Percentiles rank a stretch among this genome's conserved stretches.
These are phyloP conservation scores for Salix suchowensis DNA, from an alignment of 345 rosid genomes.

Conservation along the genomic window DNA sequence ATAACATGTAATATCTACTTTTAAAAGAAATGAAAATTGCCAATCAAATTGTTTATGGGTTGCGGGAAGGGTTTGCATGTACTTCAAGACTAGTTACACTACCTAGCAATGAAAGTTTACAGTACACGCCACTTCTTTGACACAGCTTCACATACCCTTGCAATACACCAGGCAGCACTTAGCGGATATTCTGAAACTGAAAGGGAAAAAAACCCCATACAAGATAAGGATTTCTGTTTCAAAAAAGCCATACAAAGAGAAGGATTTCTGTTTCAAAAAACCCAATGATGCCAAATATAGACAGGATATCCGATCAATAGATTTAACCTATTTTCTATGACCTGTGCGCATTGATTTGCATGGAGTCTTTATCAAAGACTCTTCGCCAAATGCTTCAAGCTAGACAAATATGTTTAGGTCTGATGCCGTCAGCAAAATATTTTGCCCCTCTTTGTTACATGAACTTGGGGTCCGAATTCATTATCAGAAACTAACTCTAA, in stretches of 20 bases:
- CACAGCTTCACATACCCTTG: slow-evolving; percentile 65
- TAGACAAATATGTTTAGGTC: background rate
- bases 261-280: background rate
- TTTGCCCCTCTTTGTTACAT: background rate
- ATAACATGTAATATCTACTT: background rate
- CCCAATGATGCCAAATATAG: background rate
- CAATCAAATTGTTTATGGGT: background rate
- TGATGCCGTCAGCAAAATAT: background rate
- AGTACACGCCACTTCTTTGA: slow-evolving; percentile 13
- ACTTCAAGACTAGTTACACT: background rate
- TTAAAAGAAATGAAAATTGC: background rate
- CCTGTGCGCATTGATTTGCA: too few species aligned
- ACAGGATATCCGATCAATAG: background rate
- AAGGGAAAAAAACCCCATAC: background rate
- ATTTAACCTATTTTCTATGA: too few species aligned
- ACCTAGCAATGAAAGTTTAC: background rate
- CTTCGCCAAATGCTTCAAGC: background rate
- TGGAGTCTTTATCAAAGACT: background rate
- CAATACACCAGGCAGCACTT: slow-evolving; percentile 80
- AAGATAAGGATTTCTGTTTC: background rate
- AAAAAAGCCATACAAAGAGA: background rate
- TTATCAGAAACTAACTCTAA: background rate
- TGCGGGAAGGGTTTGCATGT: background rate
- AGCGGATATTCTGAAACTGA: slow-evolving; percentile 87
- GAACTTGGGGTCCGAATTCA: background rate